Conservation (phyloP, 352 stramenopile species). For the Globisporangium nunn region DNA sequence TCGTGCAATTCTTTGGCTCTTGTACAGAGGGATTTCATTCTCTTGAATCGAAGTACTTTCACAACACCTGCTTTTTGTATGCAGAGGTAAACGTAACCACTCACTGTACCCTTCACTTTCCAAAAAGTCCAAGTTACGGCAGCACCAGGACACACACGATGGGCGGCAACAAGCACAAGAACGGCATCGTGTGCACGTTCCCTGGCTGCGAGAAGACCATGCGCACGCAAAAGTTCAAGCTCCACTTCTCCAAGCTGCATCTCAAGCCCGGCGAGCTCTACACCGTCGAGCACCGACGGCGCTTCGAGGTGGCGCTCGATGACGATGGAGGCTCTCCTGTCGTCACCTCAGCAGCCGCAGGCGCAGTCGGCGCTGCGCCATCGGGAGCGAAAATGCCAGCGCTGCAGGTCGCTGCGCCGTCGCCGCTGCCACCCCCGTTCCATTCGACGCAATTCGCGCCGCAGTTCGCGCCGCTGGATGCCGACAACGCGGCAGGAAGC, state of each 20-base stretch:
- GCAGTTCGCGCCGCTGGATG: background rate
- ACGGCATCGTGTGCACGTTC: conserved; percentile 80
- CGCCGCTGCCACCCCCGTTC: background rate
- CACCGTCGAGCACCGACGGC: conserved; percentile 64
- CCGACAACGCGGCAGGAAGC: background rate
- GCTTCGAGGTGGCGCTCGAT: conserved; percentile 69
- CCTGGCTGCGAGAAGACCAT: conserved; percentile 78
- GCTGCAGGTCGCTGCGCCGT: background rate
- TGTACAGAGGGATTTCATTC: too few relatives aligned
- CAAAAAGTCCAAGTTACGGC: too few relatives aligned
- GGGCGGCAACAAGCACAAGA: conserved; percentile 87
- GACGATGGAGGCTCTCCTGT: conserved; percentile 19
- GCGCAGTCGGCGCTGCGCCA: background rate
- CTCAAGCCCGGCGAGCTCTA: conserved; percentile 73
- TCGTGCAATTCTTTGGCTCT: too few relatives aligned
- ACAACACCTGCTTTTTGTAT: too few relatives aligned
- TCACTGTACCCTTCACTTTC: too few relatives aligned
- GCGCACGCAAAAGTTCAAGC: conserved; percentile 85
- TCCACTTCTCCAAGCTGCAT: conserved; percentile 75
- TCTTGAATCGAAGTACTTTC: too few relatives aligned
- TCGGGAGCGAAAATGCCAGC: background rate
- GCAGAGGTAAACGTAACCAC: too few relatives aligned
- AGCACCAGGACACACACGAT: conserved; percentile 16
- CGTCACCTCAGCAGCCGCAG: conserved; percentile 7
- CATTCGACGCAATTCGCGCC: background rate